Base-by-base conservation (phyloP, 495 filamentous ascomycete species). In the Sordaria brevicollis region DNA sequence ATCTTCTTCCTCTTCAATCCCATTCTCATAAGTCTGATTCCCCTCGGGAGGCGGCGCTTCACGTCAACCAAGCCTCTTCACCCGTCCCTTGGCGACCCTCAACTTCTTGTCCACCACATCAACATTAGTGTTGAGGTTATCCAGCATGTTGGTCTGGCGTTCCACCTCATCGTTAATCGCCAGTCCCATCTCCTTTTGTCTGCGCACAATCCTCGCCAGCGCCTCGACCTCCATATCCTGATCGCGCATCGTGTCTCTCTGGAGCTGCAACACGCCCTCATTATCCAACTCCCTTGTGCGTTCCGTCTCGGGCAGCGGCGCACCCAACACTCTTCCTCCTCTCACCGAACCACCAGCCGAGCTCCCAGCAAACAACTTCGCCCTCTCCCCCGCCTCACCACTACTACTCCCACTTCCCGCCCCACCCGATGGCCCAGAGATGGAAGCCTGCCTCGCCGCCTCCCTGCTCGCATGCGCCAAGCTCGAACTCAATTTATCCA, bases 211-310 rank as follows among this genome's bases (percentile, higher is more conserved):
- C 80, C 88, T 90, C 35, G 87, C 84, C 77, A 99, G 78, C 73
- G 89, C 86, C 70, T 91, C 86, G 36, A 98, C 89, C 72, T 90
- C 89, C 77, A 88, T 77, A 73, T 99, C 95, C 79, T 99, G 95
- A 73, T 94, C 89, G 41, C 86, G 69, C 88, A 98, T 96, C 77
- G 90, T 86, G 78, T 94, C 88, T 70, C 86, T 81, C 78, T 97
- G 93, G 76, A 98, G 78, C 83, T 93, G 89, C 76, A 97, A 71
- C 43, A 99, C 91, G 0, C 94, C 95, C 35, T 88, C 81, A 75
- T 99, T 99, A 76, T 97, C 95, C 69, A 95, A 80, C 81, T 97
- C 93, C 41, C 94, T 82, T 62, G 95, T 98, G 69, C 86, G 84
- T 70, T 93, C 92, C 49, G 92, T 98, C 79, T 99, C 95, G 62